These are phyloP conservation scores for Calendula officinalis DNA, from an alignment of 129 eudicot genomes.

Conservation along the genomic window DNA sequence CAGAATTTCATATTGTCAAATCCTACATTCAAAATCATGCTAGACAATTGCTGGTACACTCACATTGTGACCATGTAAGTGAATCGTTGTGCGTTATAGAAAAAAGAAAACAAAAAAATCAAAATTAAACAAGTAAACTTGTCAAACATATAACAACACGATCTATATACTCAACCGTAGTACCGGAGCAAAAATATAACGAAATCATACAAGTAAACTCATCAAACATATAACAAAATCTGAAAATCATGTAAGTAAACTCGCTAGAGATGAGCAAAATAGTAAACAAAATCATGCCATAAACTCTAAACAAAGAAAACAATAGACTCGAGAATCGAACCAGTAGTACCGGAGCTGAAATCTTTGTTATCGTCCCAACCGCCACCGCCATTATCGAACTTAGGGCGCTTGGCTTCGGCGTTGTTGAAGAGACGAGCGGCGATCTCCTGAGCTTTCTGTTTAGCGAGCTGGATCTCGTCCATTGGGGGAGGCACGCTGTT, in stretches of 20 bases:
- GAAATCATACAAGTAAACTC: neutral
- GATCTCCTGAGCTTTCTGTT: constrained; percentile 52
- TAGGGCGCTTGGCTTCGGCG: constrained; percentile 62
- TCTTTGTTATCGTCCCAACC: constrained; percentile 35
- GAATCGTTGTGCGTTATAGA: too few species aligned
- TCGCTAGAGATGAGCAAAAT: neutral
- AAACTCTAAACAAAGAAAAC: neutral
- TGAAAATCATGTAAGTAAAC: neutral
- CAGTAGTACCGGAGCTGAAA: constrained; percentile 27
- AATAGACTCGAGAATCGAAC: constrained; percentile 10
- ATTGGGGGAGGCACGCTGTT: constrained; percentile 46
- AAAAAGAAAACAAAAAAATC: neutral
- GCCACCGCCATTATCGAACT: constrained; percentile 56
- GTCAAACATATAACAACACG: neutral
- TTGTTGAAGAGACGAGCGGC: constrained; percentile 53
- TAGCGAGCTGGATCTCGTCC: constrained; percentile 53
- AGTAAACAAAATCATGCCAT: neutral
- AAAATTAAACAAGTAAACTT: neutral
- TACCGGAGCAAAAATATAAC: neutral
- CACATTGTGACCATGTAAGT: neutral
- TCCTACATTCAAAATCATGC: neutral
- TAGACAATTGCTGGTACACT: neutral
- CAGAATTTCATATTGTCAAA: neutral
- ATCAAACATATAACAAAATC: neutral
- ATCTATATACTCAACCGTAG: neutral